Evolutionary conservation across 805 yeast species (phyloP).

Genomic region (Torulaspora delbrueckii): DNA sequence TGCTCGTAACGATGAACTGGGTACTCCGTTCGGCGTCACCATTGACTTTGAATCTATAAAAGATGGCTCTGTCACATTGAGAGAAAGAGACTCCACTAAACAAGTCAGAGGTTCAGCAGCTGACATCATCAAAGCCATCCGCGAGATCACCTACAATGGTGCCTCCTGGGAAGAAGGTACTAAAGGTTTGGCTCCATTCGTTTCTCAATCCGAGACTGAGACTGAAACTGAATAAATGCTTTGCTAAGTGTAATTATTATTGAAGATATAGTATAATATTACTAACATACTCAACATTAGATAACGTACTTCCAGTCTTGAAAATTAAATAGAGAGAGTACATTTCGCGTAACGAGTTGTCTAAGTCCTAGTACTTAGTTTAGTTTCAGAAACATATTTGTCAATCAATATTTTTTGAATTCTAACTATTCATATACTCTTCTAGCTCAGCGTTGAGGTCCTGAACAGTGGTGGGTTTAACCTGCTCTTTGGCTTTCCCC

Average conservation of each 20-base stretch:
- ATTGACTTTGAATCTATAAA: conserved; percentile 89
- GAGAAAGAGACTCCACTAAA: conserved; percentile 95
- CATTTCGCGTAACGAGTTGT: neutral
- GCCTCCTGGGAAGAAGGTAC: conserved; percentile 85
- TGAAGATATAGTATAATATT: neutral
- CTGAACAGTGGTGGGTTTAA: conserved; percentile 20
- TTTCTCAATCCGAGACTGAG: conserved; percentile 49
- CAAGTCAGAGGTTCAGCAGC: conserved; percentile 90
- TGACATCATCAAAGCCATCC: conserved; percentile 68
- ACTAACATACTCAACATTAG: neutral
- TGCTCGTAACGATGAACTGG: conserved; percentile 96
- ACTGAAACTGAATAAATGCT: conserved; percentile 33
- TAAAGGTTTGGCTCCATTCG: conserved; percentile 63
- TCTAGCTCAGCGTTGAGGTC: conserved; percentile 33
- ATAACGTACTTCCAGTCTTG: no score
- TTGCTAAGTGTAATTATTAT: neutral
- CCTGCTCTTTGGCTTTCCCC: neutral
- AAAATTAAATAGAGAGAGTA: no score
- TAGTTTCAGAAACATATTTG: no score
- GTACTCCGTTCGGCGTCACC: conserved; percentile 98
- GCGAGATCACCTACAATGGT: conserved; percentile 68
- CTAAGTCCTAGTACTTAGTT: neutral
- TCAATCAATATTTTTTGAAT: neutral
- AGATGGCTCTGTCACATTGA: conserved; percentile 84
- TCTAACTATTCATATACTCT: conserved; percentile 28